These are phyloP conservation scores for Santalum album DNA, from an alignment of 164 flowering plant species.

Conservation along the genomic window DNA sequence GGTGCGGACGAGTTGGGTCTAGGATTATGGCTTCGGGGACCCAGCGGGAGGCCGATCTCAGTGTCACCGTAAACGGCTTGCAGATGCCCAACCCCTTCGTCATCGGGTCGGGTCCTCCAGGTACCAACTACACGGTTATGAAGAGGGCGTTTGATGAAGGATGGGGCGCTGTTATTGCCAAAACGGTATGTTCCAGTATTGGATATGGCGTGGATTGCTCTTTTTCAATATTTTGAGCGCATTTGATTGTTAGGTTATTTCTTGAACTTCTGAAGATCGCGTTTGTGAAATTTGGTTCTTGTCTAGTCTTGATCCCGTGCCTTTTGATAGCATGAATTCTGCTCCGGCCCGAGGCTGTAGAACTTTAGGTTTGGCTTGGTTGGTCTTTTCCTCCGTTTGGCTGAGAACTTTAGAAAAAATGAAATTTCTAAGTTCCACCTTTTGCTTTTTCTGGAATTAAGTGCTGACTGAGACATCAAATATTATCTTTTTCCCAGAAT, in stretches of 20 bases:
- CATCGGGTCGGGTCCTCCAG: constrained; percentile 98
- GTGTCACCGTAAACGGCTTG: constrained; percentile 86
- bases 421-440: no score
- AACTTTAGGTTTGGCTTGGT: no score
- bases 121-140: constrained; percentile 96
- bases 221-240: no score
- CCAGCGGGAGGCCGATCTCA: constrained; percentile 75
- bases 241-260: background rate
- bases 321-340: no score
- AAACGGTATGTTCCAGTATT: constrained; percentile 50
- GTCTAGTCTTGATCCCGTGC: no score
- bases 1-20: constrained; percentile 35
- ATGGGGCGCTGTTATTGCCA: constrained; percentile 99
- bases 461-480: no score
- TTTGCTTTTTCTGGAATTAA: no score
- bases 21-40: constrained; percentile 33
- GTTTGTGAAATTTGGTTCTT: no score
- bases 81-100: constrained; percentile 95
- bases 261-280: background rate
- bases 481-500: no score
- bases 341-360: no score
- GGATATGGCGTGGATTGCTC: background rate
- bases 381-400: no score
- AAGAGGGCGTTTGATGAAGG: constrained; percentile 98
- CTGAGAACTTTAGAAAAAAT: no score